Percentiles rank a stretch among this genome's conserved stretches.
These are phyloP conservation scores for Neurospora sp. DNA, from an alignment of 495 filamentous ascomycete genomes.

Conservation along the genomic window DNA sequence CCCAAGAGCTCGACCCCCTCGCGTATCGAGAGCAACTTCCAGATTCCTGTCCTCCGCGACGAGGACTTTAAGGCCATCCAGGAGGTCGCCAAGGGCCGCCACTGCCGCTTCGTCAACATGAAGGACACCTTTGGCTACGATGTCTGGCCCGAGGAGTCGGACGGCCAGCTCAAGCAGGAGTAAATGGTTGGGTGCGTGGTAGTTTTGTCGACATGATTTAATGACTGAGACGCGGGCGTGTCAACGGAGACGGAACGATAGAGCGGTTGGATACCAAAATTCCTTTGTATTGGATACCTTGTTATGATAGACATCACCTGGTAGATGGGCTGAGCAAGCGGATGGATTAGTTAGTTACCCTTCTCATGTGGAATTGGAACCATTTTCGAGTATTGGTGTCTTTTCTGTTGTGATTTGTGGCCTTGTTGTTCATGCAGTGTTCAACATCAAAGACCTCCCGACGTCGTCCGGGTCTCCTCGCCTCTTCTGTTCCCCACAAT, in stretches of 20 bases:
- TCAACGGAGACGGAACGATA: background rate
- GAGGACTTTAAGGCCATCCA: slow-evolving; percentile 33
- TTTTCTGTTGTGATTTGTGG: background rate
- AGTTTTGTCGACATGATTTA: background rate
- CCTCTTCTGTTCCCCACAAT: background rate
- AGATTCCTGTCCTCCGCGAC: slow-evolving; percentile 31
- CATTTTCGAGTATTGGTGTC: background rate
- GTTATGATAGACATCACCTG: background rate
- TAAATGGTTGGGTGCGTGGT: background rate
- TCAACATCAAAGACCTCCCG: background rate
- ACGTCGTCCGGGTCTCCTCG: background rate
- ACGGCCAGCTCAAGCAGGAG: slow-evolving; percentile 7
- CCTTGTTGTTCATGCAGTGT: background rate
- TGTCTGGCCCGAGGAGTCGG: slow-evolving; percentile 36
- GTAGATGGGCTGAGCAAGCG: background rate
- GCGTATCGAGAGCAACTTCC: slow-evolving; percentile 46
- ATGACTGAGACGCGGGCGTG: background rate
- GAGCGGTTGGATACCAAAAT: background rate
- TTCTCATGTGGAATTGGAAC: background rate
- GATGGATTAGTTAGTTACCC: background rate
- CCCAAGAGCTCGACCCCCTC: slow-evolving; percentile 56
- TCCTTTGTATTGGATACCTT: background rate
- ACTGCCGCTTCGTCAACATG: slow-evolving; percentile 70
- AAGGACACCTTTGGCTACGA: slow-evolving; percentile 54
- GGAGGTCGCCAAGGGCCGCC: slow-evolving; percentile 35